A percentile compares a stretch with the other conserved stretches of the same genome.
Evolutionary conservation across 495 filamentous ascomycete species (phyloP).

Genomic region (Cladorrhinum samala): DNA sequence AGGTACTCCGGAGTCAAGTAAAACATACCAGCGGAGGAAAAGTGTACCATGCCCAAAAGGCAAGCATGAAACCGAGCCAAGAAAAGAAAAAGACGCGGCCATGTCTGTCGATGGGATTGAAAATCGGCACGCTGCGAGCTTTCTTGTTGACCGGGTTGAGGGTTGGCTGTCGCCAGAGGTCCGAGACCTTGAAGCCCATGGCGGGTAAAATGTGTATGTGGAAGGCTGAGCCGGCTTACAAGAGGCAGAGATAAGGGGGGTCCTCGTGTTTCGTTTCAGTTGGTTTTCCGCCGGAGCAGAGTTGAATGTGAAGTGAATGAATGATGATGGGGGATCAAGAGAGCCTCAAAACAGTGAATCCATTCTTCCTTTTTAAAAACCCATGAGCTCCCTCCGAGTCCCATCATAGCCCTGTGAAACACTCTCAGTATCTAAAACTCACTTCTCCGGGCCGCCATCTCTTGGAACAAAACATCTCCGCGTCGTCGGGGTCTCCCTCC

Average conservation of each 20-base stretch:
- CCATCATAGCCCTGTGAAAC: too few relatives aligned
- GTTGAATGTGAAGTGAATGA: too few relatives aligned
- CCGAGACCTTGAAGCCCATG: conserved; percentile 43
- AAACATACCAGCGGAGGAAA: conserved; percentile 71
- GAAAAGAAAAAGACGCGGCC: conserved; percentile 92
- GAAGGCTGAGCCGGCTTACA: neutral
- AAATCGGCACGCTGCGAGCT: conserved; percentile 69
- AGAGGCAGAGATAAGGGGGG: neutral
- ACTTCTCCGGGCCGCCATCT: neutral
- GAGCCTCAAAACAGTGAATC: too few relatives aligned
- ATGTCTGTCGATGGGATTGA: conserved; percentile 78
- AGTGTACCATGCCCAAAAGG: conserved; percentile 88
- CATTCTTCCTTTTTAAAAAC: too few relatives aligned
- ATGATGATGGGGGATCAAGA: too few relatives aligned
- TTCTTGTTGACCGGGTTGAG: conserved; percentile 76
- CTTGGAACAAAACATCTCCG: neutral
- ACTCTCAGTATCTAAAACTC: too few relatives aligned
- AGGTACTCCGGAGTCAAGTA: neutral
- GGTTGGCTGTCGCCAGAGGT: conserved; percentile 53
- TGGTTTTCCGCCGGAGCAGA: too few relatives aligned
- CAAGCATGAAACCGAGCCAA: conserved; percentile 92
- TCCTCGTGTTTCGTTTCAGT: neutral
- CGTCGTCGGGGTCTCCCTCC: neutral
- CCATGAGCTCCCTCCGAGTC: too few relatives aligned
- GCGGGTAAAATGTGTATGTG: neutral